These are phyloP conservation scores for Pseudonitzschia pungens DNA, from an alignment of 108 stramenopile species.

Conservation along the genomic window DNA sequence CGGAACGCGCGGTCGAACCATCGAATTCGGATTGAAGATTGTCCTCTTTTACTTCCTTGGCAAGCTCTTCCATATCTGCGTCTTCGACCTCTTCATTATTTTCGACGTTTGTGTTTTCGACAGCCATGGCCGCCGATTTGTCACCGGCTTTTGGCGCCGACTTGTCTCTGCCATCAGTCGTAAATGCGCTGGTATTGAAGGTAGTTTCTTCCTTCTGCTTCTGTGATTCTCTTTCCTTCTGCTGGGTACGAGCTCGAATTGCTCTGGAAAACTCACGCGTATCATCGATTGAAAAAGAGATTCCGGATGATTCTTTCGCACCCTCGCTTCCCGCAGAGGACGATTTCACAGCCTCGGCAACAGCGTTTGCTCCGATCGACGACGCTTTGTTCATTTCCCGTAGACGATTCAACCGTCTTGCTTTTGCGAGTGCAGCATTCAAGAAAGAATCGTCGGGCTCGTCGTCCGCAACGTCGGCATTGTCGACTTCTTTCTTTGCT, in stretches of 20 bases:
- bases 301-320: slow-evolving; percentile 2
- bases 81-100: slow-evolving; percentile 46
- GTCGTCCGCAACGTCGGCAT: slow-evolving; percentile 34
- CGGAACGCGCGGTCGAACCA: slow-evolving; percentile 52
- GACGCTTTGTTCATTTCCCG: slow-evolving; percentile 47
- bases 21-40: slow-evolving; percentile 44
- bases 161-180: slow-evolving; percentile 4
- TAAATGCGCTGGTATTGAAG: not conserved
- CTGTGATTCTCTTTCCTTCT: slow-evolving; percentile 45
- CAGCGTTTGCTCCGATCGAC: slow-evolving; percentile 63
- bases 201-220: slow-evolving; percentile 17
- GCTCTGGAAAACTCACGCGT: slow-evolving; percentile 86
- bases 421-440: slow-evolving; percentile 88
- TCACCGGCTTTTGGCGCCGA: not conserved
- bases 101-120: slow-evolving; percentile 11
- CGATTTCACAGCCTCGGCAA: slow-evolving; percentile 58
- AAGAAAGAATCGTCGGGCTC: slow-evolving; percentile 86
- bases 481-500: slow-evolving; percentile 1
- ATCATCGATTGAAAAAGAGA: slow-evolving; percentile 80
- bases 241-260: slow-evolving; percentile 68
- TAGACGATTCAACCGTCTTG: slow-evolving; percentile 73
- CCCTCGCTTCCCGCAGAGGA: slow-evolving; percentile 13
- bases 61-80: slow-evolving; percentile 68
- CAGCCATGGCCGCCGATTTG: slow-evolving; percentile 3
- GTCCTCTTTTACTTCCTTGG: slow-evolving; percentile 63